Conservation (phyloP, 768 basidiomycete genomes). For the Dentipellis sp. region DNA sequence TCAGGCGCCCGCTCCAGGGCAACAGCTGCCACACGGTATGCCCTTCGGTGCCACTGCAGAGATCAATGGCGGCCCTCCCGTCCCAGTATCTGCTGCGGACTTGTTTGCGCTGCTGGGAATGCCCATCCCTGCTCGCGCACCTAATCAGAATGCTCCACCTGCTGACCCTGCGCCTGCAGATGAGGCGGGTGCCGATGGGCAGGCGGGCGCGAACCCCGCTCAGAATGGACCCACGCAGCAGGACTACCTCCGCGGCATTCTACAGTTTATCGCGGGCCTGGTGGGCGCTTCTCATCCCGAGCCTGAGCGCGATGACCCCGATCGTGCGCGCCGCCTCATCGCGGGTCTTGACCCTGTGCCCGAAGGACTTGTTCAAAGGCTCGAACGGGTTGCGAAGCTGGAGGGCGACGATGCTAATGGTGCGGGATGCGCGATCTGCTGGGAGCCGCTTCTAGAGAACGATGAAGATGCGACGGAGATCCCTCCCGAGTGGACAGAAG, state of each 20-base stretch:
- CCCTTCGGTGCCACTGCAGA: no score
- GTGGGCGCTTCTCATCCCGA: background rate
- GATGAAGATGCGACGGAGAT: slow-evolving; percentile 5
- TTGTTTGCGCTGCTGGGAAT: slow-evolving; percentile 10
- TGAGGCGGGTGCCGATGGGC: no score
- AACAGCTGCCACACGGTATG: background rate
- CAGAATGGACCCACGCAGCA: no score
- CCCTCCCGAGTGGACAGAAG: background rate
- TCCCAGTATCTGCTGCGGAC: background rate
- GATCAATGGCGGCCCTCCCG: background rate
- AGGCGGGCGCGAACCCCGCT: no score
- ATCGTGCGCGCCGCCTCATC: slow-evolving; percentile 54
- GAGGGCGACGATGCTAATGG: slow-evolving; percentile 28
- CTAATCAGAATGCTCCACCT: no score
- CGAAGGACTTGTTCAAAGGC: slow-evolving; percentile 50
- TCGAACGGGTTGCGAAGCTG: slow-evolving; percentile 42
- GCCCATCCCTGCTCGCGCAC: background rate
- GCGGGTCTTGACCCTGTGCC: slow-evolving; percentile 60
- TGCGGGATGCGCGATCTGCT: slow-evolving; percentile 58
- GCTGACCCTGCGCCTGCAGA: no score
- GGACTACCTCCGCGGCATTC: no score
- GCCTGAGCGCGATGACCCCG: slow-evolving; percentile 47
- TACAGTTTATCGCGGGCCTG: no score
- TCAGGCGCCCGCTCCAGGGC: background rate
- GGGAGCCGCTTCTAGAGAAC: slow-evolving; percentile 48